Conservation (phyloP, 192 early-diverging fungal genomes). For the Thamnidium elegans region DNA sequence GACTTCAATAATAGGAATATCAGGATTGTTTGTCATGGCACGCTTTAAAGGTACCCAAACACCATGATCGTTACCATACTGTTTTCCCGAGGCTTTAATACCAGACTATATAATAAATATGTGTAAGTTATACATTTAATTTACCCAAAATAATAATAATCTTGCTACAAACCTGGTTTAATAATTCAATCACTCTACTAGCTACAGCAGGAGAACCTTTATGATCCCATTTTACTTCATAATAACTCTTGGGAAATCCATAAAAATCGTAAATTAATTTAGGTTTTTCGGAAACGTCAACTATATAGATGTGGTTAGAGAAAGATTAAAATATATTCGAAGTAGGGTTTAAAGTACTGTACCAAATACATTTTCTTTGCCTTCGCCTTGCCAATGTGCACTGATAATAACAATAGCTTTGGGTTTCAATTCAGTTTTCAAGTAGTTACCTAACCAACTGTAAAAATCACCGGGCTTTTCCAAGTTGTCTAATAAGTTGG, state of each 20-base stretch:
- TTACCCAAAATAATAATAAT: background rate
- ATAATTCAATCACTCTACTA: constrained; percentile 43
- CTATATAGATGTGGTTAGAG: background rate
- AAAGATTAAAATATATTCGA: background rate
- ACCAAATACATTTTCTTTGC: constrained; percentile 37
- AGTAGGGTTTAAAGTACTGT: constrained; percentile 30
- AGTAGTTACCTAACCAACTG: constrained; percentile 39
- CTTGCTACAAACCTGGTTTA: constrained; percentile 33
- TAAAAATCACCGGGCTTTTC: constrained; percentile 34
- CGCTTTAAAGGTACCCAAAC: constrained; percentile 67
- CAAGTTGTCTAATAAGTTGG: constrained; percentile 34
- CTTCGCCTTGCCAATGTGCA: constrained; percentile 65
- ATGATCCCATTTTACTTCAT: constrained; percentile 58
- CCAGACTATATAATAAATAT: constrained; percentile 27
- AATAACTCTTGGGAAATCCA: constrained; percentile 57
- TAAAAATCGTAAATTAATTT: constrained; percentile 68
- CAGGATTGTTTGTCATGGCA: constrained; percentile 49
- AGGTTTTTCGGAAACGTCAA: constrained; percentile 44
- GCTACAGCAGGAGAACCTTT: constrained; percentile 52
- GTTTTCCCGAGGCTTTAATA: constrained; percentile 42
- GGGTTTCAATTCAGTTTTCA: constrained; percentile 47
- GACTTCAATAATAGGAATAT: constrained; percentile 64
- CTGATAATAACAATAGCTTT: constrained; percentile 61
- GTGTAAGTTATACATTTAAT: background rate
- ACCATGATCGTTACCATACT: constrained; percentile 68